A percentile compares a stretch with the other conserved stretches of the same genome.
Evolutionary conservation across 2,329 filamentous ascomycete species (phyloP).

Genomic region (Verticillium zaregamsianum): DNA sequence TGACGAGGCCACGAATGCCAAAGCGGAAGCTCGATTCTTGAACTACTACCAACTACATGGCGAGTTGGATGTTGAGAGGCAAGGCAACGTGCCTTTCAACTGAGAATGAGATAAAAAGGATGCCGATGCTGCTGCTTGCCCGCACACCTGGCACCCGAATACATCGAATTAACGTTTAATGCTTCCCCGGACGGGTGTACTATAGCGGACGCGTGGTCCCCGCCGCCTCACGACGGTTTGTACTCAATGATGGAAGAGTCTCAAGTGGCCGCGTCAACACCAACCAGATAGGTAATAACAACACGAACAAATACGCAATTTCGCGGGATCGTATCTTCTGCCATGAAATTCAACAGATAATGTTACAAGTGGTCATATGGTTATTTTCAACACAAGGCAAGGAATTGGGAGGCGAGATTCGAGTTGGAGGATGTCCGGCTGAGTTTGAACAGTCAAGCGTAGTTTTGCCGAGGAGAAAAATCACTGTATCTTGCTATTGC

Average conservation of each 20-base stretch:
- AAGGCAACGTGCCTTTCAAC: slow-evolving; percentile 49
- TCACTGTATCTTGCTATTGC: too few species aligned
- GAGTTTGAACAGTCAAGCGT: too few species aligned
- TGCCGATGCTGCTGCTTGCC: not conserved
- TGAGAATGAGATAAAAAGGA: slow-evolving; percentile 15
- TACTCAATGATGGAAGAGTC: not conserved
- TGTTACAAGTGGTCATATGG: too few species aligned
- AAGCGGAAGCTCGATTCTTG: slow-evolving; percentile 47
- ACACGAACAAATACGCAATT: too few species aligned
- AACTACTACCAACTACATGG: slow-evolving; percentile 50
- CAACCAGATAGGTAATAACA: too few species aligned
- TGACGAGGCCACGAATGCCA: slow-evolving; percentile 45
- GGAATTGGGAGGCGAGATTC: too few species aligned
- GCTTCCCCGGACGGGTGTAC: not conserved
- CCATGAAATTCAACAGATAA: too few species aligned
- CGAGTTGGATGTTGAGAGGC: slow-evolving; percentile 40
- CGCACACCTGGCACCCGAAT: not conserved
- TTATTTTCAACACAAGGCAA: too few species aligned
- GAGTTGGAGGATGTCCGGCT: too few species aligned
- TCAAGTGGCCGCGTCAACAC: too few species aligned
- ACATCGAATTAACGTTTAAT: not conserved
- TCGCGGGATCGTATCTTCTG: too few species aligned
- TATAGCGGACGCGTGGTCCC: not conserved
- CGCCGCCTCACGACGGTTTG: not conserved
- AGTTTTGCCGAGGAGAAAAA: too few species aligned